These are phyloP conservation scores for Mycena sp. DNA, from an alignment of 1,284 basidiomycete genomes.

Conservation along the genomic window DNA sequence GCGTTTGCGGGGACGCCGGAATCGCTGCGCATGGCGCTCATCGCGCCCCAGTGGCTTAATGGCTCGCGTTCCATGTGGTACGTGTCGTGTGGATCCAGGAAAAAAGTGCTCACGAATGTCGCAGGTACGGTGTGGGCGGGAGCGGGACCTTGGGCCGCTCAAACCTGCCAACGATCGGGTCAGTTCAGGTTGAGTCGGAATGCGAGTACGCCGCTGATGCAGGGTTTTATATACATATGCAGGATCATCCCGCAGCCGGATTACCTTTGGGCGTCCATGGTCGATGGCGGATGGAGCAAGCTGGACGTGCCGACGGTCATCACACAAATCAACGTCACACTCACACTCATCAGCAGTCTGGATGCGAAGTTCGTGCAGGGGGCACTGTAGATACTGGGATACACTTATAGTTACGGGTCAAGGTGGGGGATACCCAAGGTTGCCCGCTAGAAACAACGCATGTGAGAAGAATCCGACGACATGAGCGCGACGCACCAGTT, in stretches of 20 bases:
- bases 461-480: background rate
- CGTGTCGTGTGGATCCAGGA: background rate
- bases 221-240: background rate
- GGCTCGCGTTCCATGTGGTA: conserved; percentile 38
- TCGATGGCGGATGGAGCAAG: conserved; percentile 43
- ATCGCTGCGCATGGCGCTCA: conserved; percentile 39
- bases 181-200: conserved; percentile 4
- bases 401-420: too few species aligned
- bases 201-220: background rate
- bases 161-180: conserved; percentile 40
- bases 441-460: conserved; percentile 14
- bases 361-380: conserved; percentile 29
- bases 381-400: conserved; percentile 9
- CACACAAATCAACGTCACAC: conserved; percentile 40
- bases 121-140: conserved; percentile 39
- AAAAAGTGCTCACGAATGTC: background rate
- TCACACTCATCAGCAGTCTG: conserved; percentile 34
- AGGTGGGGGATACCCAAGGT: conserved; percentile 23
- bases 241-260: conserved; percentile 44
- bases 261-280: conserved; percentile 39
- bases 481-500: conserved; percentile 61
- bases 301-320: conserved; percentile 35
- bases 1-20: conserved; percentile 38
- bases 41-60: conserved; percentile 36
- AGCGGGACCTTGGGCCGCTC: conserved; percentile 36